A percentile compares a stretch with the other conserved stretches of the same genome.
phyloP scores from a whole-genome alignment of 1,284 basidiomycete genomes.

The Schizophyllum commune region DNA sequence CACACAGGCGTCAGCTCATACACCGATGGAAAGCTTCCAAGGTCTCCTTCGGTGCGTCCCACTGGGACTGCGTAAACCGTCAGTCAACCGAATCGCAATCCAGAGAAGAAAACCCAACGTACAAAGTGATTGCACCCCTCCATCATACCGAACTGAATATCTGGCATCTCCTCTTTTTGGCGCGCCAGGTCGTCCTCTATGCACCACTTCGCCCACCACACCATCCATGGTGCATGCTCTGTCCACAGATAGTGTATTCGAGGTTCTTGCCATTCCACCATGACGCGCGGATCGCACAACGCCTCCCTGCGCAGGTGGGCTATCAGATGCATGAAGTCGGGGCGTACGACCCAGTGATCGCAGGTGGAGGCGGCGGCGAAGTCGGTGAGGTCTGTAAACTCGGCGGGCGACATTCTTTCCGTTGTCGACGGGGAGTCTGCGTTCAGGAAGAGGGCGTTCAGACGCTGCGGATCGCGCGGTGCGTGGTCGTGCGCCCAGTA shows the following conservation, averaged over 20 bases:
- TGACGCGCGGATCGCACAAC: background rate
- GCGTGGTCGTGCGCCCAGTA: background rate
- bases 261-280: background rate
- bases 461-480: background rate
- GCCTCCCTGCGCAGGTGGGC: background rate
- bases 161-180: background rate
- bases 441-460: background rate
- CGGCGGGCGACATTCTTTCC: background rate
- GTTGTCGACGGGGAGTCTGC: background rate
- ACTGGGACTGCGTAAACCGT: background rate
- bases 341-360: background rate
- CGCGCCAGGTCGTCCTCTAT: background rate
- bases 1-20: background rate
- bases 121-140: background rate
- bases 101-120: background rate
- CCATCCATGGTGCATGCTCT: background rate
- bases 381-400: background rate
- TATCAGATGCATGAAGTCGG: background rate
- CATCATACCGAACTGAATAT: background rate
- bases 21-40: background rate
- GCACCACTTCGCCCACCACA: background rate
- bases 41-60: background rate
- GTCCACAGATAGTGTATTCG: background rate
- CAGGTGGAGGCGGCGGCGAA: background rate
- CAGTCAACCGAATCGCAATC: background rate